Evolutionary conservation across 2,329 filamentous ascomycete genomes (phyloP), one percentile per base, ranked within the genome.

Genomic region (Didymella glomerata): DNA sequence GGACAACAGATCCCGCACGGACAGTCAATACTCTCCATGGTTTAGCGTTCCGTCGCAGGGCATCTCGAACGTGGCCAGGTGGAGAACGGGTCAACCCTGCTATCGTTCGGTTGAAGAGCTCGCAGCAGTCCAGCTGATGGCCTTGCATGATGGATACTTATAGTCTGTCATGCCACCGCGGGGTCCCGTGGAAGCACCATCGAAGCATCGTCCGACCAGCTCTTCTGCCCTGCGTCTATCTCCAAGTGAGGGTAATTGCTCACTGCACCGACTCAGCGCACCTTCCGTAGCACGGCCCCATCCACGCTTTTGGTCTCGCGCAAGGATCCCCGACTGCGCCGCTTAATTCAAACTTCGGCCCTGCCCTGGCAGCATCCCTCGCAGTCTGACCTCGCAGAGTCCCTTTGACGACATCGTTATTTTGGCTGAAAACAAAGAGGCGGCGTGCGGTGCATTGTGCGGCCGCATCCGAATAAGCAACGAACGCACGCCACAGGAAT

Each of bases 371-470:
- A 54, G 48, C 41, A 46, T 42, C 51, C 50, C 50, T 45, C 25
- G 41, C 50, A 50, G 30, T 41, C 41, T 49, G 46, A 27, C 34
- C 18, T 46, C 34, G 41, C 50, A 14, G 25, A 30, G 51, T 28
- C 20, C 46, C 46, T 46, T 49, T 47, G 50, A 50, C 56, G 51
- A 59, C 46, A 54, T 54, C n/a, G 56, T 48, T 38, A 48, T 54
- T 50, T 54, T 54, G 46, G 50, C 50, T 36, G 46, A 51, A 50
- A 54, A 54, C 46, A 54, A 59, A 59, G 56, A 59, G 50, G 50
- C 41, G 50, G 56, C 50, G 46, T 46, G 56, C 56, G 41, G 56
- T 59, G 46, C 56, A 59, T 54, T 47, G 56, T 54, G 56, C 41
- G 56, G 50, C 56, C 56, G 50, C 47, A 28, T 59, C 54, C 50